Evolutionary conservation across 2,329 filamentous ascomycete species (phyloP), one percentile per base, ranked within the genome.

Genomic region (Trichoderma breve): DNA sequence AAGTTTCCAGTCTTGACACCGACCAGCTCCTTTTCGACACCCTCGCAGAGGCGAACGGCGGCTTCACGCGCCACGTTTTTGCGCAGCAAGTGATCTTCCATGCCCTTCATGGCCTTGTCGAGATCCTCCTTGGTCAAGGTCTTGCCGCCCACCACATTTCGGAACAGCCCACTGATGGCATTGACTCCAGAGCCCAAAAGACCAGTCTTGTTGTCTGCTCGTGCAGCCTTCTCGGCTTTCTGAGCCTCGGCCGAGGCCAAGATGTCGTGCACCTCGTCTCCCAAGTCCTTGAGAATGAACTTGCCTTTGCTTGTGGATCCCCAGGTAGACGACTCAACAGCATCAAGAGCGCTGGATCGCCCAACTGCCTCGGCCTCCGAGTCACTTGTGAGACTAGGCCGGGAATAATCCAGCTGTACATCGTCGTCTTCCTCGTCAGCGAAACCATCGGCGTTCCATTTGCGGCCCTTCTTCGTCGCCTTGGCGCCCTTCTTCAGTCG

Each of bases 31-130:
- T 92, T 91, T 81, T 98, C 93, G 7, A 99, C 95, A 66, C 94
- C 94, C 74, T 97, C 91, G 80, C 95, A 98, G 55, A 99, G 85
- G 68, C 96, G 92, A 36, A 97, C 88, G 2, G 95, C 96, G 18
- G 96, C 96, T 84, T 98, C 96, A 68, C 93, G 92, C 0, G 96
- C 96, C 32, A 99, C 95, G 78, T 99, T 99, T 86, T 99, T 99
- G 83, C 92, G 91, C 73, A 99, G 83, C 7, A 99, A 86, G 80
- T 98, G 95, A 71, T 97, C 94, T 80, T 98, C 94, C 94, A 99
- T 98, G 36, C 92, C 93, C 82, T 95, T 96, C 84, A 99, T 91
- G 2, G 96, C 93, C 81, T 97, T 97, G 74, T 94, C 92, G 26
- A 99, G 87, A 78, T 98, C 95, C 75, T 92, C 89, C 80, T 94